Percentiles rank a stretch among this genome's conserved stretches.
These are phyloP conservation scores for Pythium volutum DNA, from an alignment of 352 stramenopile genomes.

Conservation along the genomic window DNA sequence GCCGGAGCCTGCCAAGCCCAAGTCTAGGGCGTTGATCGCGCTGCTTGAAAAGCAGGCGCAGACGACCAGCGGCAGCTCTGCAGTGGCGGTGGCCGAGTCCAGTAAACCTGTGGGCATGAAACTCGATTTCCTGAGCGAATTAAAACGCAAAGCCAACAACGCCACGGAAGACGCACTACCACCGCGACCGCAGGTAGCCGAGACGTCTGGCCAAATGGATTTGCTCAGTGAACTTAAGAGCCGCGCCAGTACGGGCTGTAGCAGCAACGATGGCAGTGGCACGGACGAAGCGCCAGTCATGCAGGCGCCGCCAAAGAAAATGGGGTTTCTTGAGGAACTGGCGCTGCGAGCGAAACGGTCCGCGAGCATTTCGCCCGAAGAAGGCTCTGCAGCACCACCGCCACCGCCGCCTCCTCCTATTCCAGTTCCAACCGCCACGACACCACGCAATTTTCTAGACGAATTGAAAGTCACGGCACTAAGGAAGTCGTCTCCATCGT, in stretches of 20 bases:
- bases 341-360: constrained; percentile 7
- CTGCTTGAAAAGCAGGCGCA: constrained; percentile 17
- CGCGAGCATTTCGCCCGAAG: not conserved
- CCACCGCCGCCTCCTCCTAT: not conserved
- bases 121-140: constrained; percentile 16
- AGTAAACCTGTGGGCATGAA: not conserved
- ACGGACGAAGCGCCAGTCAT: not conserved
- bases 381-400: not conserved
- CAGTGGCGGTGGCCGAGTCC: not conserved
- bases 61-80: not conserved
- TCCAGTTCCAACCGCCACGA: not conserved
- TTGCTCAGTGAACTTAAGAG: constrained; percentile 24
- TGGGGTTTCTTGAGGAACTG: constrained; percentile 22
- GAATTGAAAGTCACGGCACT: constrained; percentile 18
- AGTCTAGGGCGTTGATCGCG: constrained; percentile 23
- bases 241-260: not conserved
- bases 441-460: constrained; percentile 20
- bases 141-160: constrained; percentile 9
- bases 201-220: not conserved
- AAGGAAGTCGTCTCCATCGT: not conserved
- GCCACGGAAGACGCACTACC: not conserved
- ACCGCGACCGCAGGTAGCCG: not conserved
- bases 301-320: not conserved
- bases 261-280: not conserved
- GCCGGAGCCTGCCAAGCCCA: constrained; percentile 25